Conservation (phyloP, 345 rosid genomes). For the Populus davidiana region DNA sequence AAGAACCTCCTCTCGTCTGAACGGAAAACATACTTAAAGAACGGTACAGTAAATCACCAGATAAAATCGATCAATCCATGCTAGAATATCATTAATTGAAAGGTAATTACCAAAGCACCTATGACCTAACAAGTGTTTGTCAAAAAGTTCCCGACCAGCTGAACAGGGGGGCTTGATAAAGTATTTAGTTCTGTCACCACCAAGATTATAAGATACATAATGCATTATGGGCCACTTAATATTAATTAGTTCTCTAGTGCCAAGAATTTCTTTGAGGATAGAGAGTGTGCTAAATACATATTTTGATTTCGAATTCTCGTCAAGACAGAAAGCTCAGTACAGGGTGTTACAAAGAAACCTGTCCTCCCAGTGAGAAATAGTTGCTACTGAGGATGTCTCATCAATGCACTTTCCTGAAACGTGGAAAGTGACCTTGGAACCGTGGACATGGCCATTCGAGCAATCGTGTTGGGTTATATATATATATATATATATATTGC, state of each 20-base stretch:
- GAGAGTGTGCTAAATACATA: background rate
- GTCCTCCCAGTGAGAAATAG: too few relatives aligned
- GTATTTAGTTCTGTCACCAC: background rate
- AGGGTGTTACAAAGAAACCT: background rate
- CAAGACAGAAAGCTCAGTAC: slow-evolving; percentile 6
- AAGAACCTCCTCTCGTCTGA: background rate
- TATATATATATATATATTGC: too few relatives aligned
- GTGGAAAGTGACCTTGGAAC: too few relatives aligned
- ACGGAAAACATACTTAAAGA: background rate
- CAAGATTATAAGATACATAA: background rate
- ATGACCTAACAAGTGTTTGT: background rate
- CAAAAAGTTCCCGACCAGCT: slow-evolving; percentile 6
- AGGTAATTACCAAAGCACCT: background rate
- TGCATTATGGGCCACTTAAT: background rate
- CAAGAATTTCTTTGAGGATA: background rate
- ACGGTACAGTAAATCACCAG: too few relatives aligned
- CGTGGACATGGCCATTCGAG: too few relatives aligned
- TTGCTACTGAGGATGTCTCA: too few relatives aligned
- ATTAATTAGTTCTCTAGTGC: background rate
- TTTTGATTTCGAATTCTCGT: background rate
- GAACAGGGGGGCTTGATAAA: background rate
- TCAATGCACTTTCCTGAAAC: too few relatives aligned
- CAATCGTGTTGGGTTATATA: too few relatives aligned
- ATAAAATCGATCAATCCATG: too few relatives aligned
- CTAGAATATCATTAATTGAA: background rate